Base-by-base conservation (phyloP, 176 grass and related monocot species). In the Oryza officinalis region DNA sequence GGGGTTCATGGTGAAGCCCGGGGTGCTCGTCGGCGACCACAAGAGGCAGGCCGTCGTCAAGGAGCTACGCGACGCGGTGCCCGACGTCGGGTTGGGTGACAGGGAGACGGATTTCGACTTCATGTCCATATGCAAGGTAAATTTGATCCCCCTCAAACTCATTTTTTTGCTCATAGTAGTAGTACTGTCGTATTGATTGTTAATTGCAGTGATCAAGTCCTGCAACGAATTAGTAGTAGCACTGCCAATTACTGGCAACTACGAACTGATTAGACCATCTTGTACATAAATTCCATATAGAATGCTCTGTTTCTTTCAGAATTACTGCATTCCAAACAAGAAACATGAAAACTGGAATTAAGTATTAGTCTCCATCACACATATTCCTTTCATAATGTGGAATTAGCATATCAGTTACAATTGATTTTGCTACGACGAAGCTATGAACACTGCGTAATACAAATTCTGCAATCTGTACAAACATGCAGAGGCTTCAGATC, bases 61-160 rank as follows among this genome's bases (percentile, higher is more conserved):
- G 82, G 94, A 94, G 82, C 84, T 92, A 0, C 89, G 94, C 12
- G 85, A 90, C 35, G 66, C 44, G 0, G 69, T 92, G 84, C 94
- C 94, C 9, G 91, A 97, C 84, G 87, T 94, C 20, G 94, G 86
- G 30, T 77, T 97, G 82, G 94, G 94, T 14, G 94, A 97, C 74
- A 83, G 94, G 76, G 89, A 88, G 33, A 94, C 89, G 1, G 94
- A 97, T 65, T 94, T 89, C 25, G 79, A 92, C 74, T 97, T 97
- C 91, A 97, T 97, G 94, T 94, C 91, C 75, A 72, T 97, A 13
- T 97, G 94, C 94, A 94, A 97, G 94, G 94, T 59, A 4, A 59
- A 22, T 93, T 74, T 59, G 86, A 44, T 27, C 5, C 33, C 47
- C 38, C 27, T 8, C 1, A 18, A 2, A 2, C 37, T 47, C 12